Evolutionary conservation across 257 asterid species (phyloP), one percentile per base, ranked within the genome.

Genomic region (Verbena officinalis): DNA sequence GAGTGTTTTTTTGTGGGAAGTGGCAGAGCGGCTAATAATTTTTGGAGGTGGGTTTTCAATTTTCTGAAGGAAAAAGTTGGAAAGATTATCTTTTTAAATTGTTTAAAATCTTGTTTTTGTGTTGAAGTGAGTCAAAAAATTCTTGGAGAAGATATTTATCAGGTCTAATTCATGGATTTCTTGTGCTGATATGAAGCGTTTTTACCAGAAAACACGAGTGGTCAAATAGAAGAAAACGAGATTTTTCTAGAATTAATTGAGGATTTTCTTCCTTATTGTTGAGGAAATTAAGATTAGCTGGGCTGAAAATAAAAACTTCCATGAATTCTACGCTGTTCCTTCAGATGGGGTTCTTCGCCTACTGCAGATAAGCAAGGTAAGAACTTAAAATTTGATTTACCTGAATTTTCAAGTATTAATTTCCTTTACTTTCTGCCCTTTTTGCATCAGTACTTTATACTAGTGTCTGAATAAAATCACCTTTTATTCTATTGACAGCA

Each of bases 401-500:
- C 48, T 59, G 23, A 19, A 16, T 38, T 56, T 65, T 49, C 67
- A 62, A 30, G 51, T 19, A 38, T 20, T 11, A n/a, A 10, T 44
- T 7, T 65, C 39, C 4, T 22, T 20, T 46, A 43, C 17, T 44
- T 55, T 51, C 31, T 78, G 57, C 15, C 56, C 1, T 61, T 23
- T 24, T 4, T 15, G 52, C 24, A 17, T 43, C 22, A 5, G 4
- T 10, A 9, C 11, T 55, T 70, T 24, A 16, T 44, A 39, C 4
- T 60, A 17, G 19, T 20, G 13, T 42, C n/a, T 67, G 48, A 48
- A 36, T 38, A 34, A 45, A 33, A 44, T 16, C 57, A 4, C 43
- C 5, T 42, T 55, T 49, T 40, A 19, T 70, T 67, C 44, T 56
- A 19, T 75, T 36, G 63, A 24, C 86, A 76, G 79, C 65, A 55